Base-by-base conservation (phyloP, 106 monocot genomes). In the Phalaenopsis equestris region DNA sequence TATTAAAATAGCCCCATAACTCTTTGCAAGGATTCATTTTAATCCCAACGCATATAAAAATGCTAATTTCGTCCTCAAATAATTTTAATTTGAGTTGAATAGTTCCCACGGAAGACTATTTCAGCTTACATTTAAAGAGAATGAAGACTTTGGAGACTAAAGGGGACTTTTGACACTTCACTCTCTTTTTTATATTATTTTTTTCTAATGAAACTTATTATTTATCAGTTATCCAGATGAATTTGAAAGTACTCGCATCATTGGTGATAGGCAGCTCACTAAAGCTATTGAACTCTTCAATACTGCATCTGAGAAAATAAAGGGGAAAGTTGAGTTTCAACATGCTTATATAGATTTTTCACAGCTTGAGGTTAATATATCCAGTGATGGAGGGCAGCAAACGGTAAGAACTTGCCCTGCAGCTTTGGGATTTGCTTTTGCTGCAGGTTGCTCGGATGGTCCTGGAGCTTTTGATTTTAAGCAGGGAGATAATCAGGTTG, bases 401-500 rank as follows among this genome's bases (percentile, higher is more conserved):
- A 64, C 75, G 23, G 90, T 84, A 37, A 87, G 87, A 82, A 96
- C 96, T 56, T 96, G 96, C 52, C 93, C 96, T 47, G 96, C 96
- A 38, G 96, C 96, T 6, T 87, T 96, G 93, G 96, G 96, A 5
- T 94, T 94, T 84, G 90, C 88, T 65, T 92, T 96, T 90, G 96
- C 96, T 83, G 96, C 96, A 72, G 96, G 96, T 77, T 92, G 93
- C 55, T 94, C 96, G 12, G 96, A 96, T 84, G 96, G 96, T 48
- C 96, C 96, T 80, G 96, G 96, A 80, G 93, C 93, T 77, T 96
- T 94, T 86, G 93, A 94, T 82, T 96, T 96, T 65, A 88, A 78
- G 82, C 96, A 96, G 86, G 93, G 96, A 46, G 96, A 96, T 83
- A 84, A 84, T 67, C 79, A 85, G 90, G 52, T 52, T 52, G 14